These are phyloP conservation scores for Pichia nanzhaoensis DNA, from an alignment of 805 yeast genomes.

Conservation along the genomic window DNA sequence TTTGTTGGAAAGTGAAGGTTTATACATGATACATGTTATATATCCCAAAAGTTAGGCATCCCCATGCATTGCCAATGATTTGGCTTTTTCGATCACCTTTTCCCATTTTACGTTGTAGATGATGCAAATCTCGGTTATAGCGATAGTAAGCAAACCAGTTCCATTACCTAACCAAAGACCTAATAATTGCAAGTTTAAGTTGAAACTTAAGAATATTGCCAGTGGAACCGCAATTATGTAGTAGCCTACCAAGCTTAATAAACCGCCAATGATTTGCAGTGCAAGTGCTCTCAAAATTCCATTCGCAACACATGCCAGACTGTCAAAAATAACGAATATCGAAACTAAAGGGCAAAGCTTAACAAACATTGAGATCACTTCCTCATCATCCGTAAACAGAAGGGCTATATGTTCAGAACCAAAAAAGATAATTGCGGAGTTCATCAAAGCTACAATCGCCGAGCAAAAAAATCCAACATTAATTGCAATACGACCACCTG, in stretches of 20 bases:
- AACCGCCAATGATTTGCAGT: slow-evolving; percentile 64
- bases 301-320: slow-evolving; percentile 62
- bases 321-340: slow-evolving; percentile 60
- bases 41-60: neutral
- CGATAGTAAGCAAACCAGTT: slow-evolving; percentile 52
- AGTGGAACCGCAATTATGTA: slow-evolving; percentile 66
- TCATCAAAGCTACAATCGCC: slow-evolving; percentile 29
- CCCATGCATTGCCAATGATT: slow-evolving; percentile 1
- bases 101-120: slow-evolving; percentile 51
- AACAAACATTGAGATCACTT: slow-evolving; percentile 47
- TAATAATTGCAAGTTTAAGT: slow-evolving; percentile 37
- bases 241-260: slow-evolving; percentile 62
- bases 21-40: too few relatives aligned
- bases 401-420: slow-evolving; percentile 45
- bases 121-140: slow-evolving; percentile 39
- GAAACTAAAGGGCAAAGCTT: slow-evolving; percentile 59
- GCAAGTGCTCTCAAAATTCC: slow-evolving; percentile 76
- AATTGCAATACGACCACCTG: slow-evolving; percentile 33
- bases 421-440: slow-evolving; percentile 40
- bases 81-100: slow-evolving; percentile 32
- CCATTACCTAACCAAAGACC: slow-evolving; percentile 79
- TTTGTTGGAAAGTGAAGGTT: too few relatives aligned
- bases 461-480: slow-evolving; percentile 35
- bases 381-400: slow-evolving; percentile 56
- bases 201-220: slow-evolving; percentile 52